Evolutionary conservation across 441 rosid species (phyloP).

Genomic region (Monsonia emarginata): DNA sequence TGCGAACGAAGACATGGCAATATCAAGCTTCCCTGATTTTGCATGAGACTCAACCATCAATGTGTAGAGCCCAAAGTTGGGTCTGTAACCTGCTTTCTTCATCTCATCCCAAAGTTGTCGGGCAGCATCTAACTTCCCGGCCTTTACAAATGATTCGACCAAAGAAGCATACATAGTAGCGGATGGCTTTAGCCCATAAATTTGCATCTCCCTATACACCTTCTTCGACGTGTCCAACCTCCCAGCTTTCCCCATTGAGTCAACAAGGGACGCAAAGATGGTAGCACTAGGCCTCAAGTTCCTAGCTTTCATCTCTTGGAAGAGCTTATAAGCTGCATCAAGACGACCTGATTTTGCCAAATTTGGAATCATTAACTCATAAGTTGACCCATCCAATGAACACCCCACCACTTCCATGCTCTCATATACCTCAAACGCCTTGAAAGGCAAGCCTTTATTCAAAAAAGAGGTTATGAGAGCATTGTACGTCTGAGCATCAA

Average conservation of each 20-base stretch:
- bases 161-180: constrained; percentile 72
- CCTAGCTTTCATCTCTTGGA: constrained; percentile 82
- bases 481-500: constrained; percentile 62
- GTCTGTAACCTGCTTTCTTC: constrained; percentile 73
- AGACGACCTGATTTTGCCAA: constrained; percentile 94
- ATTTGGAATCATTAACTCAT: constrained; percentile 80
- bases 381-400: constrained; percentile 63
- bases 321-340: constrained; percentile 81
- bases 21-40: constrained; percentile 88
- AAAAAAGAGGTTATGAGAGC: constrained; percentile 65
- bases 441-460: constrained; percentile 82
- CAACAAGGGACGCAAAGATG: constrained; percentile 73
- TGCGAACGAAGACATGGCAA: constrained; percentile 63
- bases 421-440: constrained; percentile 92
- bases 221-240: constrained; percentile 84
- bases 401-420: constrained; percentile 63
- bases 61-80: constrained; percentile 78
- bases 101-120: constrained; percentile 87
- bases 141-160: constrained; percentile 78
- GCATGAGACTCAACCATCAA: constrained; percentile 85
- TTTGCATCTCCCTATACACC: constrained; percentile 78
- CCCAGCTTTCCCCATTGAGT: constrained; percentile 94
- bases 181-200: constrained; percentile 64
- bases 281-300: constrained; percentile 50
- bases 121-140: constrained; percentile 82